A percentile compares a stretch with the other conserved stretches of the same genome.
phyloP scores from a whole-genome alignment of 2,329 filamentous ascomycete species.

The Anthostomella pinea region DNA sequence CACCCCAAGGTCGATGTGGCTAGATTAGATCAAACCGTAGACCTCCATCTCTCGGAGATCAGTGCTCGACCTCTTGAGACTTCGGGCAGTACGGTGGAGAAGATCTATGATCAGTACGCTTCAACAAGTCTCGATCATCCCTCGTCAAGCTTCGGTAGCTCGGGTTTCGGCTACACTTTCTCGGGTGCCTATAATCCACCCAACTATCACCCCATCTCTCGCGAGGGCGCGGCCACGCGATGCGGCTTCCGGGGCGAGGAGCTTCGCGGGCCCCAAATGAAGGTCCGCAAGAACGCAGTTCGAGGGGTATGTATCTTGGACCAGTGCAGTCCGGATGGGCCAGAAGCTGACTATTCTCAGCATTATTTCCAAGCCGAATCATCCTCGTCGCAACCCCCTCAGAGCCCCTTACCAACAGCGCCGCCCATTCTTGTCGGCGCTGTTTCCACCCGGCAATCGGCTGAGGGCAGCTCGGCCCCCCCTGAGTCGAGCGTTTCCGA shows the following conservation, averaged over 20 bases:
- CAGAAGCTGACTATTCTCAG: constrained; percentile 1
- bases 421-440: constrained; percentile 3
- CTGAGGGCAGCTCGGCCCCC: constrained; percentile 7
- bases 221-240: constrained; percentile 9
- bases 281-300: not conserved
- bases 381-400: constrained; percentile 3
- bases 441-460: not conserved
- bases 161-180: constrained; percentile 6
- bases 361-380: not conserved
- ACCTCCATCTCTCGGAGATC: too few species aligned
- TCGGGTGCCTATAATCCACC: not conserved
- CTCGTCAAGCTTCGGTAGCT: constrained; percentile 8
- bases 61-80: constrained; percentile 15
- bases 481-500: constrained; percentile 18
- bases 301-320: not conserved
- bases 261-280: not conserved
- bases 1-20: constrained; percentile 5
- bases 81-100: constrained; percentile 32
- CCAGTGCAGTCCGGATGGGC: not conserved
- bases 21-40: too few species aligned
- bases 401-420: not conserved
- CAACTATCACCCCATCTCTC: constrained; percentile 3
- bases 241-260: constrained; percentile 12
- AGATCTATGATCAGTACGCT: constrained; percentile 32
- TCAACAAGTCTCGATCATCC: not conserved